These are phyloP conservation scores for Ceratocystis alfenasii DNA, from an alignment of 2,329 filamentous ascomycete species.

Conservation along the genomic window DNA sequence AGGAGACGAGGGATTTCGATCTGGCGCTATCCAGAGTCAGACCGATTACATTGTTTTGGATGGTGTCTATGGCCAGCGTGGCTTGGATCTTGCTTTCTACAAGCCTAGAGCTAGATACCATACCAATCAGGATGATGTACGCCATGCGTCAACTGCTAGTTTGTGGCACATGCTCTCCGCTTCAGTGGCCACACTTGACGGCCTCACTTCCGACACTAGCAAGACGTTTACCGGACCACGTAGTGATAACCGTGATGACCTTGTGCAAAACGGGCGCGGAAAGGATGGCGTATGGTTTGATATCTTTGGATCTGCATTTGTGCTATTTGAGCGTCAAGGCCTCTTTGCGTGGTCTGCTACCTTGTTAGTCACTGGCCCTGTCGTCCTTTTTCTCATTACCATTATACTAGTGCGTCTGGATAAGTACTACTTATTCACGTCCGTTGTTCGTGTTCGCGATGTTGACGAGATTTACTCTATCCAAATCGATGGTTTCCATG, in stretches of 20 bases:
- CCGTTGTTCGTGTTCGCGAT: conserved; percentile 43
- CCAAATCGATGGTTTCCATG: conserved; percentile 61
- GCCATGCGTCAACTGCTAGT: conserved; percentile 57
- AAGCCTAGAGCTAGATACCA: conserved; percentile 79
- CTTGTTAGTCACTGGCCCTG: conserved; percentile 64
- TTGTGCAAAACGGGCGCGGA: conserved; percentile 54
- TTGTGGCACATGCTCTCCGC: conserved; percentile 95
- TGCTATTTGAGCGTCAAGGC: conserved; percentile 65
- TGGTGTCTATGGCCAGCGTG: conserved; percentile 65
- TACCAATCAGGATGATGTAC: conserved; percentile 74
- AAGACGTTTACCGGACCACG: conserved; percentile 51
- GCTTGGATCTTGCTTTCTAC: conserved; percentile 86
- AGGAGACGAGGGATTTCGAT: conserved; percentile 70
- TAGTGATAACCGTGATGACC: conserved; percentile 43
- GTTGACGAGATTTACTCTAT: conserved; percentile 51
- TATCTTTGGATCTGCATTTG: conserved; percentile 68
- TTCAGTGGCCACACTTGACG: conserved; percentile 60
- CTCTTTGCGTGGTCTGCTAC: conserved; percentile 82
- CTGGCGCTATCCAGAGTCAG: conserved; percentile 65
- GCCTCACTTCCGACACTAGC: conserved; percentile 56
- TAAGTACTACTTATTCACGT: conserved; percentile 81
- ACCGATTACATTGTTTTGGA: conserved; percentile 85
- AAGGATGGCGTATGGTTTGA: conserved; percentile 85
- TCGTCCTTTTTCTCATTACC: conserved; percentile 58
- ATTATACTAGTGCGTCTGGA: conserved; percentile 57